A percentile compares a stretch with the other conserved stretches of the same genome.
phyloP scores from a whole-genome alignment of 2,329 filamentous ascomycete species.

The Colletotrichum coccodes region DNA sequence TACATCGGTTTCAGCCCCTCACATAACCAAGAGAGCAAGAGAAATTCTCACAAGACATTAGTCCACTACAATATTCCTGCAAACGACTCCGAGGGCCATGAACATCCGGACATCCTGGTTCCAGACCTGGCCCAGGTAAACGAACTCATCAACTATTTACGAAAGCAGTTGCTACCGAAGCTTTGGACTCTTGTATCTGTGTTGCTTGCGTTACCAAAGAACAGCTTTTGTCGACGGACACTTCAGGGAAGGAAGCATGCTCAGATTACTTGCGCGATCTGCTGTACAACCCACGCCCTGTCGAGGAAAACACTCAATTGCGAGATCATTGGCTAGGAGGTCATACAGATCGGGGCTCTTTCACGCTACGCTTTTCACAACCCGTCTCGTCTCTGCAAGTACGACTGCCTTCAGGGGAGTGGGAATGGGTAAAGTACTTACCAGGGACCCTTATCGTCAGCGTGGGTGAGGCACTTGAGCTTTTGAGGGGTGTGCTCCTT shows the following conservation, averaged over 20 bases:
- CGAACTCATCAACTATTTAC: background rate
- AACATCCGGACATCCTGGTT: background rate
- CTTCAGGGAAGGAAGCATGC: background rate
- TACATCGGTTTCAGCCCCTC: background rate
- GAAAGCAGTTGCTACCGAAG: background rate
- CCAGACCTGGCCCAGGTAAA: background rate
- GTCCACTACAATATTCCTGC: background rate
- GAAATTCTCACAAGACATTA: background rate
- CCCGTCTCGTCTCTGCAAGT: slow-evolving; percentile 63
- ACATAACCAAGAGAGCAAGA: background rate
- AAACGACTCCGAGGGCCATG: background rate
- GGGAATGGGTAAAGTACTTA: slow-evolving; percentile 55
- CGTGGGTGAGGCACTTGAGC: slow-evolving; percentile 42
- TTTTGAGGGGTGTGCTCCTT: slow-evolving; percentile 40
- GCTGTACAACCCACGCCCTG: background rate
- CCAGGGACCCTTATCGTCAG: slow-evolving; percentile 57
- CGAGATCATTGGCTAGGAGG: slow-evolving; percentile 34
- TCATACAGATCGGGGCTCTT: slow-evolving; percentile 62
- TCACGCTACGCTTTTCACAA: slow-evolving; percentile 65
- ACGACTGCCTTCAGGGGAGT: slow-evolving; percentile 45
- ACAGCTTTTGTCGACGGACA: background rate
- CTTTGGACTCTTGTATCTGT: background rate
- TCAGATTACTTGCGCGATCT: slow-evolving; percentile 5
- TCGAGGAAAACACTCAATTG: background rate
- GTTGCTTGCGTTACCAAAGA: background rate